Evolutionary conservation across 2,329 filamentous ascomycete genomes (phyloP).

Genomic region (Amauroascus niger): DNA sequence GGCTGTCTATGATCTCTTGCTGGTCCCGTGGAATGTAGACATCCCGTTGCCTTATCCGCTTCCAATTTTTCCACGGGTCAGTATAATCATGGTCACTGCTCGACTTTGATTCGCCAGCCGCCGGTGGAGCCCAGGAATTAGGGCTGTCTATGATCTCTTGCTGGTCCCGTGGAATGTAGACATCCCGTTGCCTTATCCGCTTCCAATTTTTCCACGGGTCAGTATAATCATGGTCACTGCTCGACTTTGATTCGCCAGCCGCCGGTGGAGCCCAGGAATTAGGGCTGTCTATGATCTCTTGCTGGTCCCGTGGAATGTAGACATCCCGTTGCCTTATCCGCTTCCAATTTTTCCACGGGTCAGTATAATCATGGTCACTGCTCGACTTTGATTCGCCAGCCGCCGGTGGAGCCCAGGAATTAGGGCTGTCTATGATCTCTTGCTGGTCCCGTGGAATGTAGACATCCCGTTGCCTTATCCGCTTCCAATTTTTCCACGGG

Average conservation of each 20-base stretch:
- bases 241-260: constrained; percentile 22
- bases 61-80: constrained; percentile 27
- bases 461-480: constrained; percentile 37
- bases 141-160: constrained; percentile 38
- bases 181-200: constrained; percentile 35
- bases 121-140: constrained; percentile 34
- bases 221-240: too few relatives aligned
- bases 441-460: constrained; percentile 43
- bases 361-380: too few relatives aligned
- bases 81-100: too few relatives aligned
- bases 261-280: constrained; percentile 34
- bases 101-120: constrained; percentile 22
- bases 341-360: constrained; percentile 27
- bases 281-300: constrained; percentile 38
- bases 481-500: constrained; percentile 28
- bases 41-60: constrained; percentile 35
- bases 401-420: constrained; percentile 34
- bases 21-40: constrained; percentile 44
- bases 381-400: constrained; percentile 22
- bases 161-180: constrained; percentile 44
- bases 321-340: constrained; percentile 37
- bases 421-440: constrained; percentile 38
- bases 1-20: constrained; percentile 38
- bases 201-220: constrained; percentile 27
- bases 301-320: constrained; percentile 43